A percentile compares a stretch with the other conserved stretches of the same genome.
These are phyloP conservation scores for Cetradonia linearis DNA, from an alignment of 495 filamentous ascomycete species.

Conservation along the genomic window DNA sequence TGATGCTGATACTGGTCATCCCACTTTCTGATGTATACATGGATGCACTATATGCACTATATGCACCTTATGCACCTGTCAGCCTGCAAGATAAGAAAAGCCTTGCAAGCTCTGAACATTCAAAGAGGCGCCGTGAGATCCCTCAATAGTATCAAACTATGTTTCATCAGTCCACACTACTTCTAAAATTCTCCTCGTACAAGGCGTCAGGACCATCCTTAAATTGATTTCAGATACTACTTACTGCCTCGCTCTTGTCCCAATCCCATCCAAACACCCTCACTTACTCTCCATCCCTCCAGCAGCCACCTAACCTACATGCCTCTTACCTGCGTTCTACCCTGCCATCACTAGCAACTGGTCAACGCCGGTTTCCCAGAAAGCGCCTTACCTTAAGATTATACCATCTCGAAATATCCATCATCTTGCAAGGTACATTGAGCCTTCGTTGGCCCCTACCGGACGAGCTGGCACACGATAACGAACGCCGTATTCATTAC, in stretches of 20 bases:
- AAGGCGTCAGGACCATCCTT: background rate
- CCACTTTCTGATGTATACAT: too few relatives aligned
- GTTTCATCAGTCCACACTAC: background rate
- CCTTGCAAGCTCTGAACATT: background rate
- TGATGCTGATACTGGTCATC: too few relatives aligned
- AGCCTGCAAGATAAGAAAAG: background rate
- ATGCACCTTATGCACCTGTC: background rate
- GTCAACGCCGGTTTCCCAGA: background rate
- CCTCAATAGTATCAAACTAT: background rate
- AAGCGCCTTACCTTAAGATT: background rate
- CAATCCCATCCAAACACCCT: background rate
- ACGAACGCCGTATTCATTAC: background rate
- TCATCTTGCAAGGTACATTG: background rate
- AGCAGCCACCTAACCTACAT: background rate
- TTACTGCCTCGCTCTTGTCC: background rate
- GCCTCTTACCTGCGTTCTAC: background rate
- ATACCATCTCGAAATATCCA: background rate
- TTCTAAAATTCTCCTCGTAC: background rate
- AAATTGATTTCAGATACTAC: background rate
- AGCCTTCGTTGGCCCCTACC: background rate
- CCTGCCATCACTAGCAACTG: background rate
- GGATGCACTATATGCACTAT: too few relatives aligned
- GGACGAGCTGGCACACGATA: background rate
- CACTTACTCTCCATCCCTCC: background rate
- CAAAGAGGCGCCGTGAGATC: background rate